phyloP scores from a whole-genome alignment of 192 early-diverging fungal genomes.

The Coemansia sp. region DNA sequence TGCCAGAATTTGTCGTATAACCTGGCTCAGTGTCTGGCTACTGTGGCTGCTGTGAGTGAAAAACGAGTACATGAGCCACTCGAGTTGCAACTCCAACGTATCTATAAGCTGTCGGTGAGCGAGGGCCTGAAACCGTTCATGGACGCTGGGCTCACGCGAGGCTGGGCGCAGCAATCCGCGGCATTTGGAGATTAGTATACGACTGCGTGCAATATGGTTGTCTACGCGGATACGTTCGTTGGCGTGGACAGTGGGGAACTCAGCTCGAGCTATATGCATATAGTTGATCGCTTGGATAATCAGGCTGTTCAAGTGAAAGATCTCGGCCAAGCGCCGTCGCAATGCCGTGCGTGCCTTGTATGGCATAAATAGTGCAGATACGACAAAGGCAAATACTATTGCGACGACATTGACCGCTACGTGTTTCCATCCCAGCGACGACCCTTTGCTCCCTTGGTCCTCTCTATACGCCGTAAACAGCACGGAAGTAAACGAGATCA shows the following conservation, averaged over 20 bases:
- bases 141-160: constrained; percentile 42
- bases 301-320: constrained; percentile 36
- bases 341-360: constrained; percentile 48
- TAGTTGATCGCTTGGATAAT: constrained; percentile 37
- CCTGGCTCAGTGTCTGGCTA: constrained; percentile 8
- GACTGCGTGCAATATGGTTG: constrained; percentile 16
- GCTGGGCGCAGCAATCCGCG: constrained; percentile 28
- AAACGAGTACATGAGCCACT: constrained; percentile 51
- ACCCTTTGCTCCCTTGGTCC: not conserved
- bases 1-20: constrained; percentile 26
- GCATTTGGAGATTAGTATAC: constrained; percentile 34
- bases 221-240: constrained; percentile 24
- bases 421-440: constrained; percentile 39
- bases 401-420: constrained; percentile 37
- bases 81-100: constrained; percentile 43
- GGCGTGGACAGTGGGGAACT: constrained; percentile 28
- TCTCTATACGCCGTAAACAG: constrained; percentile 27
- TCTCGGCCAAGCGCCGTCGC: constrained; percentile 27
- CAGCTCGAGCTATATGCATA: constrained; percentile 43
- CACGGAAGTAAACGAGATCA: constrained; percentile 39
- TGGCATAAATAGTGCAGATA: constrained; percentile 43
- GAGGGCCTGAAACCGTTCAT: constrained; percentile 31
- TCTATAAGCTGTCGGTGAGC: constrained; percentile 37
- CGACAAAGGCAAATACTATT: constrained; percentile 34
- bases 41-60: constrained; percentile 26